Conservation (phyloP, 2,329 filamentous ascomycete genomes). For the Pyrenophora graminea region DNA sequence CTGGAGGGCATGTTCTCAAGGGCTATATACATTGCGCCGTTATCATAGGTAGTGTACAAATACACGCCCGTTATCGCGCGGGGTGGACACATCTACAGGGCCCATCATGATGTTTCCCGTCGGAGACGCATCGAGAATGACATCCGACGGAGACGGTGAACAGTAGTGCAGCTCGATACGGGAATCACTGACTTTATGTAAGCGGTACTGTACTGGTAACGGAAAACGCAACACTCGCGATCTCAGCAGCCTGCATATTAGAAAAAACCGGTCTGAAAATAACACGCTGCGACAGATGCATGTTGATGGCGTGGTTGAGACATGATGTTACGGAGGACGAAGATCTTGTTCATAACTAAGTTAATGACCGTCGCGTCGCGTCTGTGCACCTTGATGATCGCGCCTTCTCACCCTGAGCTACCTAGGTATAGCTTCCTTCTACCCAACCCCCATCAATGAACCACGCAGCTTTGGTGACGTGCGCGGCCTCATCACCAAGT, state of each 20-base stretch:
- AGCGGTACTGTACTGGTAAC: conserved; percentile 1
- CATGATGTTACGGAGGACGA: neutral
- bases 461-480: conserved; percentile 7
- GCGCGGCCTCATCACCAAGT: conserved; percentile 1
- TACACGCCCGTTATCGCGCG: neutral
- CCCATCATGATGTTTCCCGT: conserved; percentile 5
- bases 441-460: conserved; percentile 3
- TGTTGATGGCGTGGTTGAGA: too few relatives aligned
- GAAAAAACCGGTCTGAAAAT: neutral
- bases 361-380: neutral
- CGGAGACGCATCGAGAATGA: neutral
- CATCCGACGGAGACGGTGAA: conserved; percentile 7
- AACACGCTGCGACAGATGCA: neutral
- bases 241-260: neutral
- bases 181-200: neutral
- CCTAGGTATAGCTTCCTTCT: neutral
- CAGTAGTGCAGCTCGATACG: neutral
- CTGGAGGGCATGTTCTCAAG: too few relatives aligned
- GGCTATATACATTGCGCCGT: neutral
- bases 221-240: neutral
- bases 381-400: neutral
- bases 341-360: neutral
- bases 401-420: neutral
- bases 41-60: neutral
- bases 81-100: neutral